Conservation (phyloP, 2,329 filamentous ascomycete species). For the Claviceps pazoutovae region DNA sequence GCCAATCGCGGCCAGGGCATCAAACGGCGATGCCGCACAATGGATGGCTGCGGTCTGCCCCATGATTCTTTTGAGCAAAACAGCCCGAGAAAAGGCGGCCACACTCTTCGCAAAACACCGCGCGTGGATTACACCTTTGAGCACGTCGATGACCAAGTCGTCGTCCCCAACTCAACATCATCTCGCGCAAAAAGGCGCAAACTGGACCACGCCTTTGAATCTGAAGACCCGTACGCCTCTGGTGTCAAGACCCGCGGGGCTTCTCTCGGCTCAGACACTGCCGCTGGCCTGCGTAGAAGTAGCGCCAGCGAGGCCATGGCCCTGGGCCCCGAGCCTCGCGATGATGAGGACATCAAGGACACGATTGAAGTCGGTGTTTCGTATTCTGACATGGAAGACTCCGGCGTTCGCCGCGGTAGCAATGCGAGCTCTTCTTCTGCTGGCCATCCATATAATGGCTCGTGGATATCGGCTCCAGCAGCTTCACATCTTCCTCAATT, state of each 20-base stretch:
- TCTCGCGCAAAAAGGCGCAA: slow-evolving; percentile 24
- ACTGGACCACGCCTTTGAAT: slow-evolving; percentile 20
- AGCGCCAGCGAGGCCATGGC: slow-evolving; percentile 24
- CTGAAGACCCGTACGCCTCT: slow-evolving; percentile 17
- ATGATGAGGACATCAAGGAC: slow-evolving; percentile 39
- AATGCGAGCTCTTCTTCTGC: slow-evolving; percentile 18
- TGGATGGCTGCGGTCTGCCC: slow-evolving; percentile 23
- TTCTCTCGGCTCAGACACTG: slow-evolving; percentile 22
- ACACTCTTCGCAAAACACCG: slow-evolving; percentile 41
- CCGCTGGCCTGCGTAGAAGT: slow-evolving; percentile 21
- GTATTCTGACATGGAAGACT: slow-evolving; percentile 19
- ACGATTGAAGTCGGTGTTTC: slow-evolving; percentile 42
- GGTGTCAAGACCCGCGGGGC: slow-evolving; percentile 23
- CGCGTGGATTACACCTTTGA: slow-evolving; percentile 44
- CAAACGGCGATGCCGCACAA: slow-evolving; percentile 30
- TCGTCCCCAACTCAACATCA: slow-evolving; percentile 21
- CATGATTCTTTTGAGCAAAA: slow-evolving; percentile 31
- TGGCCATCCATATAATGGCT: slow-evolving; percentile 10
- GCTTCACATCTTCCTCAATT: neutral
- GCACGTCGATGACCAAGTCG: slow-evolving; percentile 35
- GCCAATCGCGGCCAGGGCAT: slow-evolving; percentile 15
- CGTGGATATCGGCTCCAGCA: slow-evolving; percentile 9
- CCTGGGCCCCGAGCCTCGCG: slow-evolving; percentile 17
- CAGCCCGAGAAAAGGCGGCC: slow-evolving; percentile 42
- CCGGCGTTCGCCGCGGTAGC: slow-evolving; percentile 13